Evolutionary conservation across 257 asterid species (phyloP).

Genomic region (Ilex asprella): DNA sequence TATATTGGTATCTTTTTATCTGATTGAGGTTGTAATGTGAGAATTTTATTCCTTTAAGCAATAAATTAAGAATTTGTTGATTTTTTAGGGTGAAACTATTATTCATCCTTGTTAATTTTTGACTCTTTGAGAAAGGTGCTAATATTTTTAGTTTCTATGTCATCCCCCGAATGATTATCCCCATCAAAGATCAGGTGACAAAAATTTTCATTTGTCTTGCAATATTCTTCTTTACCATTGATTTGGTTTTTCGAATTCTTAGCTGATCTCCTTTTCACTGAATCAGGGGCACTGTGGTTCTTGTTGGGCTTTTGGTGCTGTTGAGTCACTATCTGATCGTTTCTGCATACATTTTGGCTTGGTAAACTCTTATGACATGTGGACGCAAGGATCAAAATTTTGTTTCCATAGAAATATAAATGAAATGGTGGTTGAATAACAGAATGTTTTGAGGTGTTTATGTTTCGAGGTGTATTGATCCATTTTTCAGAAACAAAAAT

Average conservation of each 20-base stretch:
- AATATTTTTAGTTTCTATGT: conserved; percentile 21
- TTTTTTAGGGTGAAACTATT: no score
- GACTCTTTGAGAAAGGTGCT: conserved; percentile 18
- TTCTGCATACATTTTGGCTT: conserved; percentile 70
- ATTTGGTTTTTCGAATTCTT: conserved; percentile 8
- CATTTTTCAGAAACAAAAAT: no score
- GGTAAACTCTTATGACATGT: conserved; percentile 27
- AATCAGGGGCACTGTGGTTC: conserved; percentile 96
- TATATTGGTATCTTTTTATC: no score
- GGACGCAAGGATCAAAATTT: no score
- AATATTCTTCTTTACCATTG: conserved; percentile 2
- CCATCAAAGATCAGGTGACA: conserved; percentile 70
- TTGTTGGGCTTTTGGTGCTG: conserved; percentile 98
- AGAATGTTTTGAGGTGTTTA: no score
- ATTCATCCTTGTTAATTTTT: conserved; percentile 13
- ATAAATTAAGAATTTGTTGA: no score
- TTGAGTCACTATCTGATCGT: conserved; percentile 84
- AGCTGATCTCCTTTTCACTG: conserved; percentile 9
- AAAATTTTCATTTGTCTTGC: conserved; percentile 15
- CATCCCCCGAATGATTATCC: conserved; percentile 22
- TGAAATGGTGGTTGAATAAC: no score
- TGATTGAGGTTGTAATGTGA: no score
- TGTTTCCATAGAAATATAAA: no score
- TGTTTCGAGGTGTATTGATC: no score
- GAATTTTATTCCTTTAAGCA: no score